Base-by-base conservation (phyloP, 2,329 filamentous ascomycete species). In the Colletotrichum shisoi region DNA sequence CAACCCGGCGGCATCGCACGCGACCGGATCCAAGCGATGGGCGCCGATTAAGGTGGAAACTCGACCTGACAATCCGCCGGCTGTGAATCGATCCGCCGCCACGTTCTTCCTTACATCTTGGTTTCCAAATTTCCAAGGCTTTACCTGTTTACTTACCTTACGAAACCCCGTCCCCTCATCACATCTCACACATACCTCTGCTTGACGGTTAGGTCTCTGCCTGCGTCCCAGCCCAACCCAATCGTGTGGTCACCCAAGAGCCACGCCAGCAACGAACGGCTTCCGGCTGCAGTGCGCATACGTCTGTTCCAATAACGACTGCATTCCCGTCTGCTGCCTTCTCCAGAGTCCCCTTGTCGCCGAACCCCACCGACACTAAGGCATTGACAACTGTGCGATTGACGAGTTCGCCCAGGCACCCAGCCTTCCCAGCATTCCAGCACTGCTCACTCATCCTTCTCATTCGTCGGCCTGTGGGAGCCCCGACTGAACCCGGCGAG, bases 281-380 rank as follows among this genome's bases (percentile, higher is more conserved):
- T 39, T 59, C 27, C 17, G 63, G 45, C 60, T 61, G 53, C 67
- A 62, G 63, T 52, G 63, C 44, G 59, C 56, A 59, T 34, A 17
- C 67, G 17, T 15, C 54, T 69, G 57, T 52, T 45, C 69, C 67
- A 70, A 70, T 62, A 69, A 54, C 69, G 57, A 69, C 19, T 62
- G 53, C 57, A 62, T 69, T 64, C 60, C 42, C 63, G 46, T 61
- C 62, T 51, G 54, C 42, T 57, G 60, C 19, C 54, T 44, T 56
- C 48, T 19, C 51, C 34, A 61, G 49, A 60, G 27, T 63, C 62
- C 69, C 59, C 56, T 57, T 61, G 67, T 67, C 63, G 42, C 54
- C 57, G 34, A 40, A 57, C 59, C 62, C 52, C 61, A 68, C 60
- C 52, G 44, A 61, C 49, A 39, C 59, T 57, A 64, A 59, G 65